A percentile compares a stretch with the other conserved stretches of the same genome.
phyloP scores from a whole-genome alignment of 495 filamentous ascomycete genomes.

The Aspergillus sparsus region DNA sequence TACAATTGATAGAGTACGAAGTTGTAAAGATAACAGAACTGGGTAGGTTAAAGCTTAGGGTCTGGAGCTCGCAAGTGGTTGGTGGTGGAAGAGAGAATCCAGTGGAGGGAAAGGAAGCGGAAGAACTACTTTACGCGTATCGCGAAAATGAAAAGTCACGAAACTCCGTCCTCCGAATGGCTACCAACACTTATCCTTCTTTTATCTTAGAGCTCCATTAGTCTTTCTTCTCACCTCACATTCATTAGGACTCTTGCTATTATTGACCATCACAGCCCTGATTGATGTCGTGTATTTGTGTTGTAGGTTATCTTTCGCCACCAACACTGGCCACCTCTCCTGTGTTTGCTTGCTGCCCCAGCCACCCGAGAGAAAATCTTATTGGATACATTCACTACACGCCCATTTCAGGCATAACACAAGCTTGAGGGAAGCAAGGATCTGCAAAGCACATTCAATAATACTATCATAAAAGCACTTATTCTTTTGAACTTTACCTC shows the following conservation, averaged over 20 bases:
- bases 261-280: background rate
- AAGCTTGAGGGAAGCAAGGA: background rate
- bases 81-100: constrained; percentile 11
- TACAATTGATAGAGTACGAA: background rate
- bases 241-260: background rate
- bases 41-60: background rate
- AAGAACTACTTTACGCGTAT: constrained; percentile 22
- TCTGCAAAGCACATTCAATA: background rate
- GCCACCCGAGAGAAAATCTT: background rate
- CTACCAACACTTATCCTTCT: constrained; percentile 3
- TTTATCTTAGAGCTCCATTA: background rate
- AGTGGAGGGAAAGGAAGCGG: constrained; percentile 14
- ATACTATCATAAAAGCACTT: background rate
- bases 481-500: background rate
- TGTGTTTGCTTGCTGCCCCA: constrained; percentile 2
- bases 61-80: background rate
- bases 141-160: constrained; percentile 18
- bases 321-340: background rate
- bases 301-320: background rate
- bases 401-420: constrained; percentile 2
- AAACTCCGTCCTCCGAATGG: constrained; percentile 1
- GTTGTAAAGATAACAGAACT: background rate
- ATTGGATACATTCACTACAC: background rate
- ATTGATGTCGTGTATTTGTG: background rate
- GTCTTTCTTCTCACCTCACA: background rate